Base-by-base conservation (phyloP, 169 alveolate genomes). In the Plasmodium coatneyi region DNA sequence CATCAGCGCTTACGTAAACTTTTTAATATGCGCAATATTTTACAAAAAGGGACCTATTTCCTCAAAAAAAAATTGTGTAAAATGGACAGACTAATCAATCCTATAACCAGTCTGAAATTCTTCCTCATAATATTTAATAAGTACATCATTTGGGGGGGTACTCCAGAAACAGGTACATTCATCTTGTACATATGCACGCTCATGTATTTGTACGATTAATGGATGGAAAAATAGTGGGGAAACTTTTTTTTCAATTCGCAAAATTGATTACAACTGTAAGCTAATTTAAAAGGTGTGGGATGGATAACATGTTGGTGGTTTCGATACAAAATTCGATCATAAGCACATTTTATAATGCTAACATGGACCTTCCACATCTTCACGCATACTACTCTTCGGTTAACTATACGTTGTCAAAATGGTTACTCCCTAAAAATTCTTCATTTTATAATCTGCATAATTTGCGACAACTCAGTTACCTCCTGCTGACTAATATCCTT, bases 391-490 rank as follows among this genome's bases (percentile, higher is more conserved):
- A 41, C 84, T 22, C 71, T 78, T 78, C 71, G 30, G 76, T 25
- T 66, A 66, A 66, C 76, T 22, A 25, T 28, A 3, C 41, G 41
- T 66, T 66, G 36, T 10, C 14, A 28, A 66, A 66, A 66, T 28
- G 30, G n/a, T 66, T 28, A 66, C 36, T 22, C 32, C 76, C n/a
- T 66, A 66, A 66, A 66, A 22, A 43, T 54, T 0, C 49, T 46
- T 86, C 80, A 86, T 70, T 72, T 86, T 34, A 86, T 34, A 86
- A 54, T 46, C 66, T 52, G 30, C 93, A 41, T 86, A 28, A 86
- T 86, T 86, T 86, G 81, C 39, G 80, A 86, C 46, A 86, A 76
- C 32, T 86, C 93, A 14, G 60, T 74, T 86, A 86, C 19, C 34
- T 86, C 80, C 70, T 86, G 52, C 28, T 78, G 79, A 28, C 41